Evolutionary conservation across 768 basidiomycete species (phyloP), one percentile per base, ranked within the genome.

Genomic region (Neoboletus subvelutipes): DNA sequence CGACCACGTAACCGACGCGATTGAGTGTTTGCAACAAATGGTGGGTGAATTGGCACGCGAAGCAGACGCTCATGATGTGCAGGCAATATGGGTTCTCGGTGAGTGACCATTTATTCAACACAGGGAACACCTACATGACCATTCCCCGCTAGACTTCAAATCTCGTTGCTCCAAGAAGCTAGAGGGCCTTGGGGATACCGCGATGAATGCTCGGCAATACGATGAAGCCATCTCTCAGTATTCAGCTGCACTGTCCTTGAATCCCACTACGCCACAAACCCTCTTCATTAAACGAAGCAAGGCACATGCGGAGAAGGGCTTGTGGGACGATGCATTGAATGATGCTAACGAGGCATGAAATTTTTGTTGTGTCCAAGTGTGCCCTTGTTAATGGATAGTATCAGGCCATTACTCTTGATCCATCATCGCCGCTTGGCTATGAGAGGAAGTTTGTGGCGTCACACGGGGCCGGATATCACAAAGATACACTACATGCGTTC

Each of bases 21-120:
- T 28, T 12, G 36, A 54, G 11, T 61, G 60, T 46, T 42, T 55
- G 45, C 40, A 33, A 5, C 36, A 45, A 52, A 52, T 61, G 54
- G 8, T 5, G 2, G 18, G 2, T 3, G 50, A 58, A 40, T 26
- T 47, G 20, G 26, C 5, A 5, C 5, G 15, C 7, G 29, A 9
- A 13, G n/a, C n/a, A 28, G 4, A 28, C n/a, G 5, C 26, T 12
- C 17, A 22, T 40, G n/a, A 2, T 40, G 39, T 26, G n/a, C 24
- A 26, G 15, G 24, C 4, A 24, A 22, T 17, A 43, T 43, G 42
- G 42, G 17, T 26, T 17, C 24, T 43, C 24, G 15, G 42, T 43
- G 42, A 26, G 42, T 26, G 8, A 26, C 7, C 15, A 2, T 4
- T 3, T 24, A 15, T 26, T 1, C 12, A 5, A 41, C 1, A 1